Evolutionary conservation across 805 yeast genomes (phyloP), one percentile per base, ranked within the genome.

Genomic region (Teunomyces tritomae): DNA sequence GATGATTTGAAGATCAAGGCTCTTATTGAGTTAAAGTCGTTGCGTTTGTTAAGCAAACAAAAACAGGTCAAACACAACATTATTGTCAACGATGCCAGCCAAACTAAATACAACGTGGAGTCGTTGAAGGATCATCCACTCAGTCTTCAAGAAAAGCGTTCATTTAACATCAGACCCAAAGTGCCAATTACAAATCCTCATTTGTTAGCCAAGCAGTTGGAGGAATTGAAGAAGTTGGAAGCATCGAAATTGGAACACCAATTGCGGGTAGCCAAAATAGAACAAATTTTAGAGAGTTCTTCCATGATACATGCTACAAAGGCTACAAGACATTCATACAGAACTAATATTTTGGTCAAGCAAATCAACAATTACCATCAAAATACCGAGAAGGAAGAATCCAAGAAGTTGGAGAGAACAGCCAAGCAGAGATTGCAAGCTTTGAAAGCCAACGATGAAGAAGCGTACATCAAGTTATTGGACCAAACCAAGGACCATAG

Each of bases 371-470:
- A 70, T 53, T 78, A 71, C 68, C 89, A 84, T 56, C 71, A 68
- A 49, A 68, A 69, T 48, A 76, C 82, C 24, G 94, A 86, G 62
- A 83, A 80, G 62, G 96, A 87, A 48, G 94, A 87, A 65, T 80
- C 82, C 51, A 85, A 79, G 69, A 79, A 84, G 64, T 67, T 85
- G 51, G 94, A 87, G 65, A 82, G 80, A 62, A 87, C 84, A 27
- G 95, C 95, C n/a, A 87, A 84, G 61, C 91, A 86, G 63, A 85
- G 96, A 80, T 78, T 87, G 67, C 90, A 85, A 59, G 94, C 94
- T 27, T 79, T 87, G 74, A 86, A 85, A 65, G 87, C 91, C 13
- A 87, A 87, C 63, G 96, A 87, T 71, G 95, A 87, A 66, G 96
- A 87, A 62, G 94, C 94, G 2, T 87, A 87, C 70, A 78, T 87